Evolutionary conservation across 768 basidiomycete species (phyloP), one percentile per base, ranked within the genome.

Genomic region (Roridomyces roridus): DNA sequence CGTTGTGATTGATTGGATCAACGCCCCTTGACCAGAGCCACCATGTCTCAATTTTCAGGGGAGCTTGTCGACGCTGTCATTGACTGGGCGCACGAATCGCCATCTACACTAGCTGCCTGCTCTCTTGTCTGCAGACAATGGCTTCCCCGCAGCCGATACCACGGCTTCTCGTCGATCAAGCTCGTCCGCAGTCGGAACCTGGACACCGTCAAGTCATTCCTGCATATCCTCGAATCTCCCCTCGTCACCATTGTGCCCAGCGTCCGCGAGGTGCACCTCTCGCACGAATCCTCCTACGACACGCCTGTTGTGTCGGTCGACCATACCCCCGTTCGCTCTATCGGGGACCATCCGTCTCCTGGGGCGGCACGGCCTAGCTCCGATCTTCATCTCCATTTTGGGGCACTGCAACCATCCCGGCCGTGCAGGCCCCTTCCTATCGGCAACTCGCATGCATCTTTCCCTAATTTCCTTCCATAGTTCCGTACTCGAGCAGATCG

Each of bases 1-100:
- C n/a, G n/a, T n/a, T n/a, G n/a, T n/a, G n/a, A n/a, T n/a, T n/a
- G n/a, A n/a, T n/a, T n/a, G n/a, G n/a, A n/a, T n/a, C n/a, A n/a
- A n/a, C n/a, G n/a, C n/a, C n/a, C n/a, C n/a, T n/a, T n/a, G n/a
- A n/a, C n/a, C n/a, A n/a, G n/a, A n/a, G n/a, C n/a, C n/a, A n/a
- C n/a, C n/a, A 57, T 46, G 49, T 45, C 25, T 15, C 21, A 42
- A 4, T 42, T 59, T 15, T 51, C 58, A 1, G 46, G 31, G 15
- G 58, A 59, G 46, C 52, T 59, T 8, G 46, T 50, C 14, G 59
- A 60, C 43, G 17, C 42, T 8, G 46, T 60, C 42, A 28, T 60
- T 23, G 59, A 60, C 44, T 46, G 17, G 26, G 26, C 14, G 18
- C 0, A 10, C 5, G 9, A 14, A 7, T 24, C 23, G 8, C 24